Conservation (phyloP, 345 rosid genomes). For the Erucastrum elatum region DNA sequence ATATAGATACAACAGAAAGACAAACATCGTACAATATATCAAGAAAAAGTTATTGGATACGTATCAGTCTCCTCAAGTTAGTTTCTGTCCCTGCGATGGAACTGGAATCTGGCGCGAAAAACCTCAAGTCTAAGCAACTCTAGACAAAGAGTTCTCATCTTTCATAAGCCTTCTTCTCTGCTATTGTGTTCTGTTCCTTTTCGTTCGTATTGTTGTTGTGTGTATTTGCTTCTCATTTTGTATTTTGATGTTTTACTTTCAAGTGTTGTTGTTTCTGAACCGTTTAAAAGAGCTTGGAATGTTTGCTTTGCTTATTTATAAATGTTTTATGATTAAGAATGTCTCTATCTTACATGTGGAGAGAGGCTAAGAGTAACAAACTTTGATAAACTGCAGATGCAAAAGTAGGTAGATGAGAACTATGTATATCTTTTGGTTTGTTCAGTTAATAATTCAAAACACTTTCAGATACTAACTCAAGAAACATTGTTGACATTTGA, state of each 20-base stretch:
- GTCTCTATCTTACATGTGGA: neutral
- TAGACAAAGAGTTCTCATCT: neutral
- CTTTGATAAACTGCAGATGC: neutral
- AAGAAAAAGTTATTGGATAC: conserved; percentile 22
- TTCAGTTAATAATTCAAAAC: neutral
- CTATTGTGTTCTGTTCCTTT: neutral
- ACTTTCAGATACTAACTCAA: neutral
- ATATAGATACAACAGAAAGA: conserved; percentile 7
- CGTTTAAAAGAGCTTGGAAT: conserved; percentile 5
- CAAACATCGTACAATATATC: neutral
- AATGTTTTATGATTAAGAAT: neutral
- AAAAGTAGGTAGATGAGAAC: neutral
- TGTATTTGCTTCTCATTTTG: neutral
- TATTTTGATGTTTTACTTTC: conserved; percentile 5
- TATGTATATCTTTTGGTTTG: neutral
- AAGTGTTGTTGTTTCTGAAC: conserved; percentile 30
- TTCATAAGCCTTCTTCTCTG: neutral
- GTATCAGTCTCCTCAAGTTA: conserved; percentile 37
- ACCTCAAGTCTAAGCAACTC: neutral
- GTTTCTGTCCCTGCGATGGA: conserved; percentile 36
- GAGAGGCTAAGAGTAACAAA: neutral
- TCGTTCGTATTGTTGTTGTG: neutral
- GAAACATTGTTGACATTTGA: neutral
- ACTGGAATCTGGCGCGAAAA: conserved; percentile 28
- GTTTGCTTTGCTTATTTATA: conserved; percentile 15